These are phyloP conservation scores for Ophiostoma australiae DNA, from an alignment of 2,329 filamentous ascomycete species.

Conservation along the genomic window DNA sequence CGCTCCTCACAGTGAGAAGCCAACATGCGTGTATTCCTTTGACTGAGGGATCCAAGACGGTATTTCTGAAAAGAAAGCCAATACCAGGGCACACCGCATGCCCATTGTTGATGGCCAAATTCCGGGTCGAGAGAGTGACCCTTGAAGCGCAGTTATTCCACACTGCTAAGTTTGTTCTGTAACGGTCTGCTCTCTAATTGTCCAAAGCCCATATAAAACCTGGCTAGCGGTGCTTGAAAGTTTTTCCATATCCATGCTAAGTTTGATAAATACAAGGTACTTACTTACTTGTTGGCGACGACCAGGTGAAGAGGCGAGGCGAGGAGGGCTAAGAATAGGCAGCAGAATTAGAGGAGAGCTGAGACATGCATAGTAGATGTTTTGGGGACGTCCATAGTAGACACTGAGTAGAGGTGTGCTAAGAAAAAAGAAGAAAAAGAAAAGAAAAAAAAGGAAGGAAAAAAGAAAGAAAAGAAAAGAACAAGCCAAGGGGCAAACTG, in stretches of 20 bases:
- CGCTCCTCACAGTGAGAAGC: too few species aligned
- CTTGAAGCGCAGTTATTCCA: too few species aligned
- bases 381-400: too few species aligned
- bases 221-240: not conserved
- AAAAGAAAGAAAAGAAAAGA: not conserved
- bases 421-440: not conserved
- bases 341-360: not conserved
- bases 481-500: not conserved
- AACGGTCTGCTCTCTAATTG: not conserved
- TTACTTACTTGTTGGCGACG: not conserved
- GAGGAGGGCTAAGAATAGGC: constrained; percentile 4
- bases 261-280: not conserved
- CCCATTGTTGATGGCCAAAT: not conserved
- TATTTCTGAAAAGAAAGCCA: too few species aligned
- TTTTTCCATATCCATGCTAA: not conserved
- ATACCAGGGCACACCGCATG: too few species aligned
- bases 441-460: not conserved
- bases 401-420: not conserved
- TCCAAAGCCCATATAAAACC: too few species aligned
- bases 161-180: not conserved
- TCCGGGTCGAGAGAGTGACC: too few species aligned
- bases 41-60: too few species aligned
- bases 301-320: too few species aligned
- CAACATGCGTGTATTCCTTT: too few species aligned
- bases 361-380: too few species aligned